Evolutionary conservation across 441 rosid species (phyloP).

Genomic region (Brassica balearica): DNA sequence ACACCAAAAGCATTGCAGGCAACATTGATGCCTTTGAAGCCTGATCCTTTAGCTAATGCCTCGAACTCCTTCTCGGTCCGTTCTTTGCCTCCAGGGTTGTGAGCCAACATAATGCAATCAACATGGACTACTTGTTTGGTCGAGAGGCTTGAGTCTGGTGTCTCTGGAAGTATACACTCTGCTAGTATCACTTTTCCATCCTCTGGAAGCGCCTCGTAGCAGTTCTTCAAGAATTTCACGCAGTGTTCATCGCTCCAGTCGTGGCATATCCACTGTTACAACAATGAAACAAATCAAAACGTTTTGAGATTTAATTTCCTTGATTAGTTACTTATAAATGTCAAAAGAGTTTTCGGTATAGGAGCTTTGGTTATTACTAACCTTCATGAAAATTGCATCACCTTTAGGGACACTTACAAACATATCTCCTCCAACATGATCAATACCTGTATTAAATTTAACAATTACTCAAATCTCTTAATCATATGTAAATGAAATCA

Average conservation of each 20-base stretch:
- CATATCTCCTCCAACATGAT: conserved; percentile 6
- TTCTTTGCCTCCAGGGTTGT: conserved; percentile 87
- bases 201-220: conserved; percentile 67
- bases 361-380: background rate
- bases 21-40: conserved; percentile 67
- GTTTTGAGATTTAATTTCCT: background rate
- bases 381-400: conserved; percentile 8
- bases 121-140: conserved; percentile 60
- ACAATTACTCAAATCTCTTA: background rate
- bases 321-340: background rate
- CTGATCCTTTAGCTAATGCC: conserved; percentile 73
- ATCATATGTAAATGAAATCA: background rate
- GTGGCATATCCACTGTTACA: conserved; percentile 76
- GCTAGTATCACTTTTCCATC: conserved; percentile 76
- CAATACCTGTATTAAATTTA: background rate
- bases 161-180: conserved; percentile 69
- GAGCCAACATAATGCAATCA: conserved; percentile 84
- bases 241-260: conserved; percentile 86
- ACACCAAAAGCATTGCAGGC: conserved; percentile 56
- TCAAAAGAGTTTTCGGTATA: background rate
- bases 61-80: conserved; percentile 78
- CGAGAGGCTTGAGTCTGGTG: conserved; percentile 64
- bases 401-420: conserved; percentile 6
- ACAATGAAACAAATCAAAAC: background rate
- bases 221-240: conserved; percentile 66